Evolutionary conservation across 148 eudicot species (phyloP), one percentile per base, ranked within the genome.

Genomic region (Vaccinium corymbosum): DNA sequence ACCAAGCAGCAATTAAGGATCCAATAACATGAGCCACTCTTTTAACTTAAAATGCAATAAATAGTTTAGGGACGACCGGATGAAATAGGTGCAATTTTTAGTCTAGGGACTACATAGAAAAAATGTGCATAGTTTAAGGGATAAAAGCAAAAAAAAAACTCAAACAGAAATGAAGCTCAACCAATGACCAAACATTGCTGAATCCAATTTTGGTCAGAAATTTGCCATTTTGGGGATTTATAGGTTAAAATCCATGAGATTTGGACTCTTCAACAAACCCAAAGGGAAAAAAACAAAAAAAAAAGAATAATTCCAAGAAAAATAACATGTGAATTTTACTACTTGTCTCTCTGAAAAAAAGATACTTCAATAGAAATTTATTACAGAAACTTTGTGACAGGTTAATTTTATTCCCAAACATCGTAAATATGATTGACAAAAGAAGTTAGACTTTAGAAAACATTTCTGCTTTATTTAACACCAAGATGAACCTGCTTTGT

Each of bases 1-100:
- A 81, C 38, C 55, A 86, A 82, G 81, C 50, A 81, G 59, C 68
- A 81, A 66, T 42, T 38, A 50, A 61, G 46, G 76, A 64, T 25
- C 61, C 66, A 70, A 46, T 25, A 35, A 50, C 61, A 70, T 7
- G 72, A 61, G 74, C 42, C 75, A n/a, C 35, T 53, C 52, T 70
- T 80, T 84, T 49, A 74, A 76, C 32, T 80, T 80, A 35, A 27
- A 73, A 79, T 79, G 52, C 79, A 56, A 32, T 32, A 32, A 32
- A 32, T 32, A 32, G 35, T 32, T 32, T 32, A 32, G 1, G 35
- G 35, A 32, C 35, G 35, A 32, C 35, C 35, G 35, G 35, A 32
- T 2, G 35, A 32, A 32, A 32, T 32, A 32, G 35, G 35, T 32
- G 35, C 35, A 32, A 32, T 32, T 32, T 32, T 32, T 32, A 32